These are phyloP conservation scores for Exophiala calicioides DNA, from an alignment of 2,329 filamentous ascomycete genomes.

Conservation along the genomic window DNA sequence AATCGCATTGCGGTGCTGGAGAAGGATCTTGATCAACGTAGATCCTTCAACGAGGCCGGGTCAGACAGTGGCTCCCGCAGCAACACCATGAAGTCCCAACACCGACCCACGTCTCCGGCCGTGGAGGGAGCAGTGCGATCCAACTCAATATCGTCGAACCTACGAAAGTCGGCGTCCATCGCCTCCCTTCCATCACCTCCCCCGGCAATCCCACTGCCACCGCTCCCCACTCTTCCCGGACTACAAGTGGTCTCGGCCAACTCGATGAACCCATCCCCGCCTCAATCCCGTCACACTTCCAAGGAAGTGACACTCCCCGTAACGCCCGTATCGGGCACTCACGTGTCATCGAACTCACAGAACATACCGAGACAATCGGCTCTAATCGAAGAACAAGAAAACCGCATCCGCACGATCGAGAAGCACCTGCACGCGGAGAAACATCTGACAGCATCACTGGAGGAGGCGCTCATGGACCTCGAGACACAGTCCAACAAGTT, in stretches of 20 bases:
- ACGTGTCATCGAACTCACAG: slow-evolving; percentile 22
- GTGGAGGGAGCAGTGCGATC: slow-evolving; percentile 53
- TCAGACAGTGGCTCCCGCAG: slow-evolving; percentile 27
- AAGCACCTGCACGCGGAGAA: slow-evolving; percentile 96
- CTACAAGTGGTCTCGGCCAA: slow-evolving; percentile 47
- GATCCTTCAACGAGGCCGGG: slow-evolving; percentile 54
- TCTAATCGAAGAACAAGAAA: slow-evolving; percentile 90
- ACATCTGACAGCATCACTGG: slow-evolving; percentile 89
- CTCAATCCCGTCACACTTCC: slow-evolving; percentile 71
- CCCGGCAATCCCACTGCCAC: slow-evolving; percentile 92
- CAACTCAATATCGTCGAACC: slow-evolving; percentile 64
- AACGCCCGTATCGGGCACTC: slow-evolving; percentile 23
- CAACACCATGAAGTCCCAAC: slow-evolving; percentile 31
- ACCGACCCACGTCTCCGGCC: slow-evolving; percentile 47
- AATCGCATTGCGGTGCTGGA: slow-evolving; percentile 64
- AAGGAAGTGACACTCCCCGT: slow-evolving; percentile 63
- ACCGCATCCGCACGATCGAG: slow-evolving; percentile 91
- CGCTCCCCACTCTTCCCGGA: slow-evolving; percentile 67
- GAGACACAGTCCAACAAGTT: slow-evolving; percentile 90
- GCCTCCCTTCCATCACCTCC: slow-evolving; percentile 88
- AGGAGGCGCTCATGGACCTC: slow-evolving; percentile 92
- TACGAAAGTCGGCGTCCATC: slow-evolving; percentile 82
- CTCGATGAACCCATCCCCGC: slow-evolving; percentile 57
- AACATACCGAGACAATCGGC: slow-evolving; percentile 59
- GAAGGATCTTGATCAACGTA: slow-evolving; percentile 56